Evolutionary conservation across 352 stramenopile species (phyloP).

Genomic region (Globisporangium perplexum): DNA sequence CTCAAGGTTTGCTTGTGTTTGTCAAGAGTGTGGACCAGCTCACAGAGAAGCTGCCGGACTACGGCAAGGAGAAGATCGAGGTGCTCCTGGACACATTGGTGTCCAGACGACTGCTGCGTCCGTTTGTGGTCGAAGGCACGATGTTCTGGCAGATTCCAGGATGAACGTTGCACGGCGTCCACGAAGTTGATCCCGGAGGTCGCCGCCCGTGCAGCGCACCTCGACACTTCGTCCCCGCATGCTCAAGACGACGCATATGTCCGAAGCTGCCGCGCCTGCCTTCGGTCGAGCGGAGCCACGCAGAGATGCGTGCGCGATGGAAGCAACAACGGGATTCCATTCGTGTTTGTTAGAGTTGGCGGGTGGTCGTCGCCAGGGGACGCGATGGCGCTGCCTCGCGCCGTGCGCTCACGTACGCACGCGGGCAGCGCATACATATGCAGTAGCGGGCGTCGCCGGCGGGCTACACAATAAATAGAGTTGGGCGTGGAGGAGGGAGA

Average conservation of each 20-base stretch:
- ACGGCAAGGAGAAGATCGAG: slow-evolving; percentile 66
- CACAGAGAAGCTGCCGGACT: slow-evolving; percentile 57
- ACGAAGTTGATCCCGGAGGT: not conserved
- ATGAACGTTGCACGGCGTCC: slow-evolving; percentile 11
- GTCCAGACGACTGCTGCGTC: slow-evolving; percentile 62
- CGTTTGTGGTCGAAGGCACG: slow-evolving; percentile 78
- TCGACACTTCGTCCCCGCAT: no score
- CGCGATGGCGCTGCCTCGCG: not conserved
- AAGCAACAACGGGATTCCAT: slow-evolving; percentile 2
- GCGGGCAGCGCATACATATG: slow-evolving; percentile 10
- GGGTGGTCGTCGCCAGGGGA: not conserved
- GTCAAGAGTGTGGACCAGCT: slow-evolving; percentile 77
- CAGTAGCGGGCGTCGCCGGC: slow-evolving; percentile 8
- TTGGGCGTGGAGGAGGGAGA: slow-evolving; percentile 11
- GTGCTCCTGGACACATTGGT: slow-evolving; percentile 76
- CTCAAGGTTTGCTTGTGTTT: no score
- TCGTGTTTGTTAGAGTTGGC: slow-evolving; percentile 2
- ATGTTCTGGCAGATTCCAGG: slow-evolving; percentile 79
- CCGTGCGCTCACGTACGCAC: not conserved
- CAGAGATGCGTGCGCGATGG: not conserved
- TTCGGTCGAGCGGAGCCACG: no score
- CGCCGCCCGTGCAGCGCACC: no score
- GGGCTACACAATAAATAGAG: slow-evolving; percentile 24
- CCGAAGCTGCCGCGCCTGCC: no score
- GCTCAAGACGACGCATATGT: no score